phyloP scores from a whole-genome alignment of 2,329 filamentous ascomycete species.

The Ceratocystis alfenasii region DNA sequence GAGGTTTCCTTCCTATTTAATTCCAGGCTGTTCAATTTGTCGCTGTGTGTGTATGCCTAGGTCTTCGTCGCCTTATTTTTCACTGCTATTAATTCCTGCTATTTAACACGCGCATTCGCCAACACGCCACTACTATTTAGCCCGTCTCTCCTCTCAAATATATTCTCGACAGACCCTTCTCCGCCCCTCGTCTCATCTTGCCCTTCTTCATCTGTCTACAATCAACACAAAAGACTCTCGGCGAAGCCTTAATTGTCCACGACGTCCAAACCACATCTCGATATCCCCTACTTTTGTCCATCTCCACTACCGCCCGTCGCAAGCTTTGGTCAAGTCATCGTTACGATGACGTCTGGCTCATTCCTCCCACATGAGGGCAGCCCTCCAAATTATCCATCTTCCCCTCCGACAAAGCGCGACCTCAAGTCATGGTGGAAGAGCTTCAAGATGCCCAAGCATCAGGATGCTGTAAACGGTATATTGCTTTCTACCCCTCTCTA shows the following conservation, averaged over 20 bases:
- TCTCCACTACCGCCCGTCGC: neutral
- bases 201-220: no score
- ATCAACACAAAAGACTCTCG: neutral
- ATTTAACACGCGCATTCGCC: no score
- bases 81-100: neutral
- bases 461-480: slow-evolving; percentile 44
- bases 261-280: neutral
- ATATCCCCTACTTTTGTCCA: neutral
- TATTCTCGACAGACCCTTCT: no score
- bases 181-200: no score
- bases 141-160: no score
- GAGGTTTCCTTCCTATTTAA: neutral
- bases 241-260: neutral
- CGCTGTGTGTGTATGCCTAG: no score
- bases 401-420: slow-evolving; percentile 74
- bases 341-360: slow-evolving; percentile 31
- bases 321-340: slow-evolving; percentile 1
- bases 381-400: slow-evolving; percentile 38
- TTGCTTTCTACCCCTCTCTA: slow-evolving; percentile 27
- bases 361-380: slow-evolving; percentile 29
- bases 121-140: no score
- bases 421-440: slow-evolving; percentile 95
- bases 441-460: slow-evolving; percentile 55
- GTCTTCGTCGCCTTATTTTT: neutral
- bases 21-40: no score